These are phyloP conservation scores for Lachnellula cervina DNA, from an alignment of 2,329 filamentous ascomycete genomes.

Conservation along the genomic window DNA sequence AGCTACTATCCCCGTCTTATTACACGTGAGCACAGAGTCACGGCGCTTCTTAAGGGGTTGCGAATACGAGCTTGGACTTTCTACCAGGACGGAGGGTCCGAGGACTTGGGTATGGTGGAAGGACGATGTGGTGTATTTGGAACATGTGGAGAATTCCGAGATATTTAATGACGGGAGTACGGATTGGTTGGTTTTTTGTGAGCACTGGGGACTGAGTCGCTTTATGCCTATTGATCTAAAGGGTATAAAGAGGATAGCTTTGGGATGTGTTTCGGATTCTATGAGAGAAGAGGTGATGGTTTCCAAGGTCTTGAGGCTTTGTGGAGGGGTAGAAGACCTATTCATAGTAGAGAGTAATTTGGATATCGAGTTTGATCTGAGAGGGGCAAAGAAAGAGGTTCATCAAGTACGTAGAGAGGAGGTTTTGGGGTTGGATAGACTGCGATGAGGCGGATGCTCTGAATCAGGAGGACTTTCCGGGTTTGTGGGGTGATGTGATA, in stretches of 20 bases:
- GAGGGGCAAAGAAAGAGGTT: background rate
- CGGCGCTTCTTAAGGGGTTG: constrained; percentile 3
- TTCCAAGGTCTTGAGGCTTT: background rate
- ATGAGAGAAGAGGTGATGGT: background rate
- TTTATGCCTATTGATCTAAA: background rate
- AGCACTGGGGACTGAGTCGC: background rate
- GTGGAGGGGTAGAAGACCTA: background rate
- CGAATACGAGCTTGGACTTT: background rate
- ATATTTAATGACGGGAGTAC: background rate
- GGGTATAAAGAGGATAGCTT: background rate
- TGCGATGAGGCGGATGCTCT: background rate
- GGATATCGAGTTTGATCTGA: background rate
- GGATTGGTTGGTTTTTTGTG: background rate
- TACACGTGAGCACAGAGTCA: constrained; percentile 23
- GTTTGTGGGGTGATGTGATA: background rate
- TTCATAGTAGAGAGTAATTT: background rate
- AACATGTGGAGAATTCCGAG: background rate
- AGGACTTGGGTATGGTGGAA: constrained; percentile 1
- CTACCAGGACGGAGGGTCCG: background rate
- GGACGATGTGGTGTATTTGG: background rate
- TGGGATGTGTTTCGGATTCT: background rate
- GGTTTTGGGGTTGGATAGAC: background rate
- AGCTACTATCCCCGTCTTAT: constrained; percentile 18
- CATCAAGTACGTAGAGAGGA: background rate
- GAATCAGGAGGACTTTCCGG: background rate